phyloP scores from a whole-genome alignment of 345 rosid species.

The Eucalyptus victrix region DNA sequence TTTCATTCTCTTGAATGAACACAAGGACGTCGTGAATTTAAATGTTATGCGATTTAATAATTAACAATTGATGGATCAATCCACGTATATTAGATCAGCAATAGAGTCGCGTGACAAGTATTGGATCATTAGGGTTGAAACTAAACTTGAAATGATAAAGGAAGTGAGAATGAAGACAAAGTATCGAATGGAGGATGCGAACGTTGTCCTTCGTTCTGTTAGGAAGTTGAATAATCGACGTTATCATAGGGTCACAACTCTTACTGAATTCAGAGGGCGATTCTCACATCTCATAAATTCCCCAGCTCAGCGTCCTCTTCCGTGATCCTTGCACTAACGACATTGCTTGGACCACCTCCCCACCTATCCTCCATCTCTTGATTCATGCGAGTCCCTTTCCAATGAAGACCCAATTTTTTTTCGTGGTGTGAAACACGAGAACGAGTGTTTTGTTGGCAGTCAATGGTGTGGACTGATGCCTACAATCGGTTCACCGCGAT shows the following conservation, averaged over 20 bases:
- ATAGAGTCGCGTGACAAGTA: no score
- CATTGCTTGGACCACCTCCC: neutral
- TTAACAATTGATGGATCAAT: no score
- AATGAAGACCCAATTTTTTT: neutral
- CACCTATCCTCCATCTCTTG: neutral
- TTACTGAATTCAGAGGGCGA: neutral
- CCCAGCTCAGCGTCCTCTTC: neutral
- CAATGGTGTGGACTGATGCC: neutral
- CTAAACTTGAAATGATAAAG: neutral
- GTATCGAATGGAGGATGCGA: neutral
- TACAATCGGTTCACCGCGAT: neutral
- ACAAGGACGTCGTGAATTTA: neutral
- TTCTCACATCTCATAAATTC: neutral
- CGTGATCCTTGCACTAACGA: neutral
- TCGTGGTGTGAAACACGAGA: neutral
- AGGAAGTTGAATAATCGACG: neutral
- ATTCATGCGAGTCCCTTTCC: neutral
- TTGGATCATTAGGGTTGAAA: no score
- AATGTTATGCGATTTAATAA: neutral
- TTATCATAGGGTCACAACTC: neutral
- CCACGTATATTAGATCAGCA: no score
- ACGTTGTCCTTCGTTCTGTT: neutral
- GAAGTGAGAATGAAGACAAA: neutral
- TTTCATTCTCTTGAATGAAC: neutral
- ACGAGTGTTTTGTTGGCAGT: neutral